Percentiles rank a stretch among this genome's conserved stretches.
These are phyloP conservation scores for Zhuliangozyma blackwelliae DNA, from an alignment of 1,139 yeast genomes.

Conservation along the genomic window DNA sequence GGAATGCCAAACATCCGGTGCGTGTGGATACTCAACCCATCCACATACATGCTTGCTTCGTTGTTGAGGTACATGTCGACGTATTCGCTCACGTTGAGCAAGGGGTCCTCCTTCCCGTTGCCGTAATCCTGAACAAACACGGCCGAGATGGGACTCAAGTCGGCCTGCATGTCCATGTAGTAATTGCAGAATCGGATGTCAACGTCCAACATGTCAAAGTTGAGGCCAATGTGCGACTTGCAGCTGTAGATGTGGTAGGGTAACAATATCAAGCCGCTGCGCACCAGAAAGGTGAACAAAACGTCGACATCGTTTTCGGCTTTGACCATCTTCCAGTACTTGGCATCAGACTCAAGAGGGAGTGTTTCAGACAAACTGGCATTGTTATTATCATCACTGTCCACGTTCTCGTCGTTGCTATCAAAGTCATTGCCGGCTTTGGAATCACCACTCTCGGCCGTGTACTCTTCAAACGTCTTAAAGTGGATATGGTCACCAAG, in stretches of 20 bases:
- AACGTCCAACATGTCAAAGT: constrained; percentile 63
- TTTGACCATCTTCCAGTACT: constrained; percentile 41
- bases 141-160: constrained; percentile 46
- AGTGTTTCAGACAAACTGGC: neutral
- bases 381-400: neutral
- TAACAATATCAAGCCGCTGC: constrained; percentile 64
- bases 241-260: constrained; percentile 73
- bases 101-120: constrained; percentile 13
- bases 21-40: constrained; percentile 70
- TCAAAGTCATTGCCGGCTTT: constrained; percentile 1
- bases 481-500: constrained; percentile 85
- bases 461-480: constrained; percentile 79
- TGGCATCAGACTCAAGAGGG: constrained; percentile 15
- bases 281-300: constrained; percentile 63
- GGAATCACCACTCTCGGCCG: constrained; percentile 14
- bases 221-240: constrained; percentile 56
- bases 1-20: constrained; percentile 93
- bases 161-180: constrained; percentile 79
- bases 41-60: constrained; percentile 42
- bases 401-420: neutral
- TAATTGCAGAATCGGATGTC: constrained; percentile 86
- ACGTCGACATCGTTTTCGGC: constrained; percentile 76
- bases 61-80: constrained; percentile 14
- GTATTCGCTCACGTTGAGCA: constrained; percentile 27
- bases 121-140: constrained; percentile 22